Conservation (phyloP, 164 flowering plant species). For the Vitis vinifera region DNA sequence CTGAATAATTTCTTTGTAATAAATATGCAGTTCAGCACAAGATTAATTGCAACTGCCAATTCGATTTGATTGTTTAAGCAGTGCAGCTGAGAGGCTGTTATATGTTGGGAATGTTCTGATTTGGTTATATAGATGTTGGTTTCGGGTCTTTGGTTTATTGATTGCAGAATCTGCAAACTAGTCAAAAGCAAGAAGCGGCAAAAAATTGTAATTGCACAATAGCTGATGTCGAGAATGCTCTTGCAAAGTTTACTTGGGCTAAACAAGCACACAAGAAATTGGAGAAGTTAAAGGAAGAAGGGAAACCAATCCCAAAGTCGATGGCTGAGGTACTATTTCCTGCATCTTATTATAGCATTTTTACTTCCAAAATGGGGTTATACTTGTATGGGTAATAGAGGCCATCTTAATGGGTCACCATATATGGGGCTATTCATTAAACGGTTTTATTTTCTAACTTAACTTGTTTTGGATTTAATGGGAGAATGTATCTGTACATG, state of each 20-base stretch:
- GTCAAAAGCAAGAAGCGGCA: slow-evolving; percentile 83
- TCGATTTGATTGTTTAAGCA: neutral
- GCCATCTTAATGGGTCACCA: no score
- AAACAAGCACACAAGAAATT: slow-evolving; percentile 81
- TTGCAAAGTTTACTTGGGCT: slow-evolving; percentile 88
- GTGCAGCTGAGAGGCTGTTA: neutral
- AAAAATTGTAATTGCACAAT: slow-evolving; percentile 81
- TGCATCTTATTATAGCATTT: neutral
- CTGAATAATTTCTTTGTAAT: no score
- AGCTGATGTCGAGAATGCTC: slow-evolving; percentile 76
- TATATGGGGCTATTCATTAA: no score
- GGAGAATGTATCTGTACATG: no score
- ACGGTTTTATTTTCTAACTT: no score
- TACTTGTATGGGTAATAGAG: no score
- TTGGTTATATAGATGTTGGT: neutral
- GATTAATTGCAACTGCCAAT: neutral
- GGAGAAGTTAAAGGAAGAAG: slow-evolving; percentile 78
- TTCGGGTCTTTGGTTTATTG: slow-evolving; percentile 18
- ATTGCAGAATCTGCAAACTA: slow-evolving; percentile 63
- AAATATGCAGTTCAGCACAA: no score
- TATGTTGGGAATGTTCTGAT: neutral
- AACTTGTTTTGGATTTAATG: no score
- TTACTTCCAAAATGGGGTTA: no score
- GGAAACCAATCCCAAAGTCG: slow-evolving; percentile 85
- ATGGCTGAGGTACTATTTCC: slow-evolving; percentile 62